Evolutionary conservation across 2,329 filamentous ascomycete species (phyloP), one percentile per base, ranked within the genome.

Genomic region (Aspergillus sclerotialis): DNA sequence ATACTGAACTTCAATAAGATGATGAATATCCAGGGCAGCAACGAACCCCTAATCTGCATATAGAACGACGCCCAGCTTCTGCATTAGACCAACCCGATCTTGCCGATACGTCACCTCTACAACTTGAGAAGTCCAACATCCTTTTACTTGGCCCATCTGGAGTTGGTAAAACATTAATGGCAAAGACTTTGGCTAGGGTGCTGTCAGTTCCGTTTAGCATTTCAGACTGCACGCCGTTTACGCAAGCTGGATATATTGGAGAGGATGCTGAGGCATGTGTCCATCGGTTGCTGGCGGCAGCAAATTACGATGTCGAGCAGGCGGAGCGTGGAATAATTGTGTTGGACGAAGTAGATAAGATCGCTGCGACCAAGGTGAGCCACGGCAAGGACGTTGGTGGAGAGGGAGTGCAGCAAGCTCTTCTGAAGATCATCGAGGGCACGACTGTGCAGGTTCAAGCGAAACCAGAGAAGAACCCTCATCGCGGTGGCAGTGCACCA

Each of bases 241-340:
- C 90, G 0, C 90, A 95, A 64, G 90, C 90, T 4, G 90, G 92
- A 16, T 98, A 98, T 52, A 95, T 98, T 47, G 92, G 92, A 18
- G 90, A 96, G 55, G 92, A 98, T 56, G 90, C 90, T n/a, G 92
- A 98, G 56, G 82, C 86, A 1, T 95, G 90, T 50, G 87, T 98
- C 26, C 87, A 95, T 53, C 76, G 92, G 28, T 72, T 98, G 16
- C 71, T 98, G 7, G 84, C 93, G 36, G 88, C 93, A 39, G 80
- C 90, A 7, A 90, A 93, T 57, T 94, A 94, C 60, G 84, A 94
- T 48, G 77, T 92, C 17, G 78, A 80, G 38, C 79, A 82, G 35
- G 82, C 88, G 6, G 90, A 98, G 56, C 78, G 85, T 34, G 92
- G 92, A 4, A 96, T 98, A 36, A 87, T 98, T 30, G 92, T 94